Conservation (phyloP, 371 early-diverging fungal genomes). For the Zychaea mexicana region DNA sequence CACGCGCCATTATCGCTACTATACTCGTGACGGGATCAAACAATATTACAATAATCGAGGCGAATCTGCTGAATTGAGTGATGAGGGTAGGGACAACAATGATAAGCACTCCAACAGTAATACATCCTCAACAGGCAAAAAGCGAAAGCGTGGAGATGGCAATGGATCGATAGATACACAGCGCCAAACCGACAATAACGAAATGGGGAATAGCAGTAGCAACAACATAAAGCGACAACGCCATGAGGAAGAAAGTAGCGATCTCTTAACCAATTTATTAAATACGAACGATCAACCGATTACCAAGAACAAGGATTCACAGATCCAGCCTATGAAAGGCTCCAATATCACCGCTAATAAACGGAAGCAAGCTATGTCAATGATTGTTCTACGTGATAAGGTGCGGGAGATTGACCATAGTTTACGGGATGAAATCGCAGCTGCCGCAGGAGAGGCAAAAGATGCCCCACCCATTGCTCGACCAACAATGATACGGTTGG, state of each 20-base stretch:
- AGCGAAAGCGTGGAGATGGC: not conserved
- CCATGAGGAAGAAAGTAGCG: too few relatives aligned
- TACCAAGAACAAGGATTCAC: too few relatives aligned
- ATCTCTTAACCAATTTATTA: too few relatives aligned
- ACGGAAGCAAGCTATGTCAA: conserved; percentile 11
- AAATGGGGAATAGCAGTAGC: not conserved
- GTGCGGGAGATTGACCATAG: conserved; percentile 14
- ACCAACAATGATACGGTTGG: conserved; percentile 11
- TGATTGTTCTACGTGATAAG: conserved; percentile 15
- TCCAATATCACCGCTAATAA: conserved; percentile 13
- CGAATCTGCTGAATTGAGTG: not conserved
- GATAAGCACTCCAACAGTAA: not conserved
- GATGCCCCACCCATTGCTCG: conserved; percentile 9
- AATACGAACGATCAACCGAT: too few relatives aligned
- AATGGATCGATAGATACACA: not conserved
- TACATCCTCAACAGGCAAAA: not conserved
- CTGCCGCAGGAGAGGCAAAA: not conserved
- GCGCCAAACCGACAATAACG: not conserved
- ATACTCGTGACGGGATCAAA: conserved; percentile 5
- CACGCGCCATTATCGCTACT: conserved; percentile 17
- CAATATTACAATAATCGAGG: conserved; percentile 2
- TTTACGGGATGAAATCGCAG: conserved; percentile 9
- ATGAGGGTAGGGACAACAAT: not conserved
- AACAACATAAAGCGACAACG: not conserved
- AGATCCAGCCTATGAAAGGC: conserved; percentile 6